Evolutionary conservation across 2,329 filamentous ascomycete species (phyloP), one percentile per base, ranked within the genome.

Genomic region (Sporothrix sp.): DNA sequence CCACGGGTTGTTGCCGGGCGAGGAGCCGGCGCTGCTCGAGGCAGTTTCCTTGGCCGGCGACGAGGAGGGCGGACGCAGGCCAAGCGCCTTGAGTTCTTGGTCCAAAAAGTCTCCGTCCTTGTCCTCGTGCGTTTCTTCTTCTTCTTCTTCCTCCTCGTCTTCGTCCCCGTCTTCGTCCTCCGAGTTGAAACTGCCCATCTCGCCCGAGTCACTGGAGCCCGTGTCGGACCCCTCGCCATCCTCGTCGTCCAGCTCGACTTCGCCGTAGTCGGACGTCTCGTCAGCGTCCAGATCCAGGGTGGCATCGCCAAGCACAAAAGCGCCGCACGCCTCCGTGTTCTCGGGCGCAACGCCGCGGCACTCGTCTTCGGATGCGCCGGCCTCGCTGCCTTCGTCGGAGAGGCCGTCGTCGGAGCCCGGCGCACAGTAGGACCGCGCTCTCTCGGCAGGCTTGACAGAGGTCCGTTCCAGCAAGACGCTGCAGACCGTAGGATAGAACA

Each of bases 401-500:
- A 53, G 10, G 7, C 45, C 42, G 8, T 53, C 56, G 14, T 52
- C 54, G 0, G 51, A 58, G 10, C 61, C 60, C 1, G 62, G 62
- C 0, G 61, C 62, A 20, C 56, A 54, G 37, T 62, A 64, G 1
- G 58, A 59, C 16, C 55, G 53, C 2, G 56, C 50, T 21, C 39
- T 39, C 13, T 36, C 30, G 6, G 46, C 23, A 4, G 43, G 38
- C 18, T 32, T 50, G 21, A n/a, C 14, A 16, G 20, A 10, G 11
- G 21, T 27, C 39, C 57, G 61, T 1, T 50, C 32, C 23, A 63
- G 33, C 5, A 54, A 57, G 7, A 67, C 57, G 20, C 51, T 57
- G 16, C 65, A 55, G 0, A 47, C 53, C 4, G 59, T 58, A 7
- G 65, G 65, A 3, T 53, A 23, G 32, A 63, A 67, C 2, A 62